These are phyloP conservation scores for Haematococcus lacustris DNA, from an alignment of 139 green algal genomes.

Conservation along the genomic window DNA sequence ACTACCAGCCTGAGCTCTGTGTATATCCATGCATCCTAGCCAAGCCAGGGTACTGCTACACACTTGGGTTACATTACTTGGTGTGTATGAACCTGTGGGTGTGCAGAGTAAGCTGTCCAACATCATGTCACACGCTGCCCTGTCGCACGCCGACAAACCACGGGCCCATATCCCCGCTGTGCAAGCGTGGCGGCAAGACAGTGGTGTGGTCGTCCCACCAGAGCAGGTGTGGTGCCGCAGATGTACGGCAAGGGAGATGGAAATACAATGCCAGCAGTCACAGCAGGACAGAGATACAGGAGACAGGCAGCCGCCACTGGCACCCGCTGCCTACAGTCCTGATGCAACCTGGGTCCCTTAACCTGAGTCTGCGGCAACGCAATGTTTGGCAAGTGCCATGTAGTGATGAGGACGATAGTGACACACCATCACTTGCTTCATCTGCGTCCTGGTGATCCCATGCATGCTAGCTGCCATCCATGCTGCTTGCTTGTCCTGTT, in stretches of 20 bases:
- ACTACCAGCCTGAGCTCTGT: neutral
- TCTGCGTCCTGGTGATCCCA: neutral
- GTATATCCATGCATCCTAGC: neutral
- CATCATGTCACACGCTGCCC: constrained; percentile 1
- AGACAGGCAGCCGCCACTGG: too few species aligned
- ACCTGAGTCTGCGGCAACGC: too few species aligned
- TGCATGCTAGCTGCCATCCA: neutral
- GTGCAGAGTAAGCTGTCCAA: constrained; percentile 5
- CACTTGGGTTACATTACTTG: neutral
- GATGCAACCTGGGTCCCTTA: neutral
- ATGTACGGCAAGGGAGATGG: neutral
- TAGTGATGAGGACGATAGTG: neutral
- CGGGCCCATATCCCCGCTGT: neutral
- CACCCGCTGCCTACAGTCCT: neutral
- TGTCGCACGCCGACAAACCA: constrained; percentile 1
- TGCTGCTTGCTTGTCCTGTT: neutral
- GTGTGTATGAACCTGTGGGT: neutral
- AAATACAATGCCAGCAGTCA: neutral
- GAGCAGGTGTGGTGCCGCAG: neutral
- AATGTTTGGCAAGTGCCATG: too few species aligned
- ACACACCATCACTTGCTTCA: neutral
- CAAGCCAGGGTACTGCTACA: too few species aligned
- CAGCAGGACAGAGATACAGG: neutral
- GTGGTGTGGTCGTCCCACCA: neutral
- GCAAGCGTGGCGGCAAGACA: neutral